Base-by-base conservation (phyloP, 306 rosid species). In the Quercus rubra region DNA sequence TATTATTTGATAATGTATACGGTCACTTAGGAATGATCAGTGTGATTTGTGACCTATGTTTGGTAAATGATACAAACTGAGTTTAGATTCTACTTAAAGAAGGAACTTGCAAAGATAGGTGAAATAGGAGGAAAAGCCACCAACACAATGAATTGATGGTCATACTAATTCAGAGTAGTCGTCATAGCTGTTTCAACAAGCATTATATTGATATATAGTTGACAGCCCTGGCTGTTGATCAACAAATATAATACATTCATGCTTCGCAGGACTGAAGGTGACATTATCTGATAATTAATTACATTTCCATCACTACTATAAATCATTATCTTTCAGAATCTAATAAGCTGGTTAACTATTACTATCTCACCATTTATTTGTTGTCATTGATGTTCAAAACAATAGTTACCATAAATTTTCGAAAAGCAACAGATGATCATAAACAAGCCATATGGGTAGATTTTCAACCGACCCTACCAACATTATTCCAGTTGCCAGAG, bases 111-210 rank as follows among this genome's bases (percentile, higher is more conserved):
- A 49, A 51, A 78, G 31, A 13, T 43, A 20, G 9, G 31, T 61
- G 66, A 8, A 23, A 51, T 46, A 7, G 72, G 27, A 61, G 21
- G 51, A 28, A 57, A 69, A 33, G 71, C 56, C 70, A 80, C 12
- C 61, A 18, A 54, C 79, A 80, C 70, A 14, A 46, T 70, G 67
- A 75, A 19, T 13, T 64, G 80, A 35, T 41, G 46, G 46, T 41
- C 46, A 41, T 8, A 41, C 46, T 41, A 41, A 41, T 41, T 43
- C 18, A 46, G 63, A 49, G 30, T n/a, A 64, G 18, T 52, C 9
- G 6, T 52, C 20, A 64, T 63, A 14, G 73, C 20, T 49, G 46
- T 25, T 52, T 61, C 18, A 17, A 18, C 78, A 59, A 75, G 49
- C 70, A 61, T 59, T 21, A 12, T 58, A 20, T 2, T 38, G 64